These are phyloP conservation scores for Biscogniauxia marginata DNA, from an alignment of 2,329 filamentous ascomycete species.

Conservation along the genomic window DNA sequence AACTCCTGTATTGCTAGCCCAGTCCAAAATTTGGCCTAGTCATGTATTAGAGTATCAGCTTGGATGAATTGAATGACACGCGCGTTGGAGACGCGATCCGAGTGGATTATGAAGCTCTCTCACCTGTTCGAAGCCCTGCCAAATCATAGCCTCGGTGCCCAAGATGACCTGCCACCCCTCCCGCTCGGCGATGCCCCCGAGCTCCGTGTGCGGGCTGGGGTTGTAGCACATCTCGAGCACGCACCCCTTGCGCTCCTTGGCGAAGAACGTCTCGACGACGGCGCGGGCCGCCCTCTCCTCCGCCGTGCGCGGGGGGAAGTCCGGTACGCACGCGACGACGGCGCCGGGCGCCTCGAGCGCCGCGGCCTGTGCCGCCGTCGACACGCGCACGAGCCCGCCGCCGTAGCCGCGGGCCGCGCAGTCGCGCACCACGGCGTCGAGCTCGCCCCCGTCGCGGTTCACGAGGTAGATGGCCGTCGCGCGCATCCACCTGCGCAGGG, in stretches of 20 bases:
- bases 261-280: conserved; percentile 51
- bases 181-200: conserved; percentile 59
- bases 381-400: conserved; percentile 58
- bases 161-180: conserved; percentile 72
- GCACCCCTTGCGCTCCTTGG: conserved; percentile 53
- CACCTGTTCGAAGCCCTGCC: conserved; percentile 69
- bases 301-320: conserved; percentile 66
- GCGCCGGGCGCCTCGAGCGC: conserved; percentile 59
- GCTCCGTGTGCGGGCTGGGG: conserved; percentile 65
- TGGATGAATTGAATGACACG: no score
- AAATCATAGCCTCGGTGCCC: conserved; percentile 75
- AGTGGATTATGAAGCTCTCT: conserved; percentile 1
- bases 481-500: conserved; percentile 67
- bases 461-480: conserved; percentile 72
- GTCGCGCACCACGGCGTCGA: conserved; percentile 64
- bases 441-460: conserved; percentile 68
- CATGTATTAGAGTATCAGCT: not conserved
- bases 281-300: conserved; percentile 60
- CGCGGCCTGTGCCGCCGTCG: conserved; percentile 58
- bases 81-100: no score
- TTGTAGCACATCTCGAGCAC: conserved; percentile 86
- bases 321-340: conserved; percentile 72
- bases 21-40: conserved; percentile 58
- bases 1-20: conserved; percentile 57
- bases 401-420: conserved; percentile 60